Base-by-base conservation (phyloP, 352 stramenopile species). In the Poterioochromonas sp. region DNA sequence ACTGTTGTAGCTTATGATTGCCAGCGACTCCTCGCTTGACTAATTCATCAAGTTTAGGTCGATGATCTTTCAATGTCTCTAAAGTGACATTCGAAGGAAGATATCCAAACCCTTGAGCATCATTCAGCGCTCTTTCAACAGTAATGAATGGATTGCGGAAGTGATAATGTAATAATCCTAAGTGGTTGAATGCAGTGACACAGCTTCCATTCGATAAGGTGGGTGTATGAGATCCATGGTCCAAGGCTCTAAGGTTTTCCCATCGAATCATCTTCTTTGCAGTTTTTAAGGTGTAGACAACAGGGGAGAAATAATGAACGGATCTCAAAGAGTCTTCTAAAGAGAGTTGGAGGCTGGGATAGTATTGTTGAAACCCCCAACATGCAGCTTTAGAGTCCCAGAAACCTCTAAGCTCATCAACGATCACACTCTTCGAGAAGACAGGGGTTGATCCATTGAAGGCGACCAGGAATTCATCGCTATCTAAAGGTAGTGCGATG, bases 101-200 rank as follows among this genome's bases (percentile, higher is more conserved):
- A 26, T 58, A 58, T 58, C 47, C 47, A 15, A 58, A 58, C 47
- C 47, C 47, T 15, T 26, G 15, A 15, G 15, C 47, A 58, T 58
- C 47, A 26, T 26, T 15, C 15, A 58, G 15, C 26, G 47, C 47
- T 15, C 26, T 15, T 26, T 58, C 47, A 15, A 58, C 15, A 26
- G 47, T 26, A 26, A 58, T 58, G 26, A 58, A 58, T 58, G 47
- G 47, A 26, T 58, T 26, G 26, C 47, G 47, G 26, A 58, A 58
- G 47, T 58, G 47, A 26, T 58, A 58, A 58, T 58, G 47, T 58
- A 58, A 58, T 26, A 58, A 58, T 26, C 47, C 47, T 26, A 58
- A 26, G 26, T 58, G 47, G 15, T 58, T 58, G 15, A 15, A 26
- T 26, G 26, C 15, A 15, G 15, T 58, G 15, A 26, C 15, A 58